A percentile compares a stretch with the other conserved stretches of the same genome.
These are phyloP conservation scores for Verbena officinalis DNA, from an alignment of 257 asterid genomes.

Conservation along the genomic window DNA sequence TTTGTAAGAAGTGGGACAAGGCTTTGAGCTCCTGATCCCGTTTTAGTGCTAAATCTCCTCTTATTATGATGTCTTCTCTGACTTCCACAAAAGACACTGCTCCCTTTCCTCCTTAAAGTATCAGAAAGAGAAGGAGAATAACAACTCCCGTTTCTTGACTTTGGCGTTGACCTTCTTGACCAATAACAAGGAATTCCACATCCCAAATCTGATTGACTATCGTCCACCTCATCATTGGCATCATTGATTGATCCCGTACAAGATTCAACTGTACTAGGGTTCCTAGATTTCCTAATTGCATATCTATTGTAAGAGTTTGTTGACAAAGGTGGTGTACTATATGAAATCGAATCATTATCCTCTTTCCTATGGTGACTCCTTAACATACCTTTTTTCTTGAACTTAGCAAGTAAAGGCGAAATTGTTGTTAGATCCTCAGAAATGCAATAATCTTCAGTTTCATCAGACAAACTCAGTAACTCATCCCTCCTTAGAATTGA, in stretches of 20 bases:
- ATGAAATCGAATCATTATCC: slow-evolving; percentile 73
- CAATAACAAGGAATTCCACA: slow-evolving; percentile 97
- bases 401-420: slow-evolving; percentile 78
- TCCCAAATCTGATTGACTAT: slow-evolving; percentile 81
- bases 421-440: slow-evolving; percentile 68
- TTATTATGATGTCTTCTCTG: slow-evolving; percentile 58
- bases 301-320: slow-evolving; percentile 70
- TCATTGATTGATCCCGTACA: slow-evolving; percentile 87
- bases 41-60: slow-evolving; percentile 57
- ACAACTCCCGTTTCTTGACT: slow-evolving; percentile 73
- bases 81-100: slow-evolving; percentile 72
- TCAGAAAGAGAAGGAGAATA: slow-evolving; percentile 93
- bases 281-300: slow-evolving; percentile 44
- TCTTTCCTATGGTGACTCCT: slow-evolving; percentile 54
- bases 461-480: slow-evolving; percentile 68
- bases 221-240: slow-evolving; percentile 86
- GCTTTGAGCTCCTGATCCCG: slow-evolving; percentile 52
- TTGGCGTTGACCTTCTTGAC: slow-evolving; percentile 94
- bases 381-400: slow-evolving; percentile 58
- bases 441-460: slow-evolving; percentile 68
- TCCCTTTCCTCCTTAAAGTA: slow-evolving; percentile 83
- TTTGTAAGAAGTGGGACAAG: slow-evolving; percentile 73
- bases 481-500: slow-evolving; percentile 58
- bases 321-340: slow-evolving; percentile 80
- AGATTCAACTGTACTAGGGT: slow-evolving; percentile 79